A percentile compares a stretch with the other conserved stretches of the same genome.
Conservation (phyloP, 2,329 filamentous ascomycete species). For the Diplocarpon mali region DNA sequence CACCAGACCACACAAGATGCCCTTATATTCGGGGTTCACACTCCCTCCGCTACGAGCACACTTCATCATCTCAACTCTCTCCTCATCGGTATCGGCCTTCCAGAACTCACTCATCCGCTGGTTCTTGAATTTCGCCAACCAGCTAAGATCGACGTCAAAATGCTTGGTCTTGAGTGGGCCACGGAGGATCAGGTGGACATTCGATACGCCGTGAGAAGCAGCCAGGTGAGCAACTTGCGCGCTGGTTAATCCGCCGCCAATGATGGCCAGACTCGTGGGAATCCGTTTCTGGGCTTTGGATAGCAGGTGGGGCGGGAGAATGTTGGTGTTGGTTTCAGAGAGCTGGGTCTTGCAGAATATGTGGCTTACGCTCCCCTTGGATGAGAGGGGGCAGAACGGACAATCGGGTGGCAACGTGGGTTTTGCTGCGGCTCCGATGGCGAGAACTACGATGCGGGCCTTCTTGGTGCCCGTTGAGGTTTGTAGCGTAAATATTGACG, state of each 20-base stretch:
- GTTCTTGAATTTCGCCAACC: slow-evolving; percentile 78
- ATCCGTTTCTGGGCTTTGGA: slow-evolving; percentile 32
- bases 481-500: slow-evolving; percentile 53
- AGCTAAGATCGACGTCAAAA: slow-evolving; percentile 65
- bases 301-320: slow-evolving; percentile 30
- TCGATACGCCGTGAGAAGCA: slow-evolving; percentile 51
- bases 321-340: neutral
- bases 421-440: slow-evolving; percentile 56
- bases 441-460: slow-evolving; percentile 54
- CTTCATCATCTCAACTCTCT: slow-evolving; percentile 55
- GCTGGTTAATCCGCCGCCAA: slow-evolving; percentile 67
- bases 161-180: slow-evolving; percentile 50
- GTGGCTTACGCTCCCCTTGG: slow-evolving; percentile 14
- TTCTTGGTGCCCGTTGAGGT: slow-evolving; percentile 45
- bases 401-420: slow-evolving; percentile 32
- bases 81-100: slow-evolving; percentile 59
- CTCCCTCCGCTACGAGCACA: slow-evolving; percentile 65
- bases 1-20: slow-evolving; percentile 11
- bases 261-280: slow-evolving; percentile 54
- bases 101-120: slow-evolving; percentile 67
- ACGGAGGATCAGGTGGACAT: slow-evolving; percentile 62
- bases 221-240: slow-evolving; percentile 62
- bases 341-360: slow-evolving; percentile 8
- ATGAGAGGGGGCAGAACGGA: slow-evolving; percentile 28
- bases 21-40: slow-evolving; percentile 43